phyloP scores from a whole-genome alignment of 257 asterid genomes.

The Solanum rostratum region DNA sequence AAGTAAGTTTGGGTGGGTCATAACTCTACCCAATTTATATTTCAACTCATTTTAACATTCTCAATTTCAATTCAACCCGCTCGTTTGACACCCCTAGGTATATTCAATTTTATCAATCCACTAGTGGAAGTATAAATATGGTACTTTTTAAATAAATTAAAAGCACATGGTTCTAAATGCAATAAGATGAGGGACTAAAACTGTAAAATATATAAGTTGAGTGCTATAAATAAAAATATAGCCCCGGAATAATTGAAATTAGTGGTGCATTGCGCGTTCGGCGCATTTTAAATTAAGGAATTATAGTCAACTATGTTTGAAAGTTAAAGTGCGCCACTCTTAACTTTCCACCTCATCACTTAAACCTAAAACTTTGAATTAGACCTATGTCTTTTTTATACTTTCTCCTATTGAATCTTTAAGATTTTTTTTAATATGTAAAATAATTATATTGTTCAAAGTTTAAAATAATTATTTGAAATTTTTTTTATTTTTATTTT shows the following conservation, averaged over 20 bases:
- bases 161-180: not conserved
- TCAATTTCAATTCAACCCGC: no score
- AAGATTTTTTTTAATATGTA: no score
- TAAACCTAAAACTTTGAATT: not conserved
- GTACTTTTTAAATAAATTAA: not conserved
- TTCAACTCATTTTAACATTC: no score
- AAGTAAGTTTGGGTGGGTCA: no score
- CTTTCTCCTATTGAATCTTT: no score
- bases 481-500: no score
- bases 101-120: not conserved
- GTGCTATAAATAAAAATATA: constrained; percentile 35
- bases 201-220: not conserved
- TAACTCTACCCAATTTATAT: no score
- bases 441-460: no score
- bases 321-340: constrained; percentile 3
- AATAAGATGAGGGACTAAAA: not conserved
- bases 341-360: constrained; percentile 18
- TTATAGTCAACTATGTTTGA: constrained; percentile 31
- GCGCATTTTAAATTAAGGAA: constrained; percentile 10
- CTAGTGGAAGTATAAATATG: not conserved
- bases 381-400: not conserved
- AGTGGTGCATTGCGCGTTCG: constrained; percentile 16
- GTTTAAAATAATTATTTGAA: no score
- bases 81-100: not conserved
- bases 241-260: constrained; percentile 12